Conservation (phyloP, 192 early-diverging fungal species). For the Backusella circina region DNA sequence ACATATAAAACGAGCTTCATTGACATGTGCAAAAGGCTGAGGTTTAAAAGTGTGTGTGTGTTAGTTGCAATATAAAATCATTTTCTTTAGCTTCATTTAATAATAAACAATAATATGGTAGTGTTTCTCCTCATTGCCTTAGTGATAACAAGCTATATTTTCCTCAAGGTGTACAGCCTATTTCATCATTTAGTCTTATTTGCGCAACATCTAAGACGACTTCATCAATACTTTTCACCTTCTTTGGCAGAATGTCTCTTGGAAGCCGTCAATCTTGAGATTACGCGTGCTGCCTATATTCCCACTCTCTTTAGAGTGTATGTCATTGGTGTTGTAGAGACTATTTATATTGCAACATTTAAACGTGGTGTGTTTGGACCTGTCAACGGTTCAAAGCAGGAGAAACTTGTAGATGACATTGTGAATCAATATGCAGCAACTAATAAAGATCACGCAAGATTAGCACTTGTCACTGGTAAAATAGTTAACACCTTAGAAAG, state of each 20-base stretch:
- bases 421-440: neutral
- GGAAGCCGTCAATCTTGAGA: constrained; percentile 8
- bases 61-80: too few species aligned
- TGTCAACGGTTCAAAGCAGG: neutral
- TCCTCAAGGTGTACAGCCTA: neutral
- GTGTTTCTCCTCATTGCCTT: neutral
- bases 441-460: neutral
- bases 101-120: neutral
- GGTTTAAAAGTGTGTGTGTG: neutral
- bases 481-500: too few species aligned
- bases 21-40: neutral
- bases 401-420: neutral
- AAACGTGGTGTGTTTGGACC: neutral
- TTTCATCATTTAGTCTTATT: neutral
- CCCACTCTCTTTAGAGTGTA: constrained; percentile 10
- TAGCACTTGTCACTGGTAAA: constrained; percentile 2
- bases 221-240: neutral
- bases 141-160: neutral
- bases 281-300: constrained; percentile 2
- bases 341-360: neutral
- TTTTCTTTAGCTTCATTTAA: neutral
- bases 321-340: constrained; percentile 10
- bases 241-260: neutral
- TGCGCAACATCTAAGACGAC: neutral
- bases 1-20: neutral